Conservation (phyloP, 495 filamentous ascomycete genomes). For the Podospora didyma region DNA sequence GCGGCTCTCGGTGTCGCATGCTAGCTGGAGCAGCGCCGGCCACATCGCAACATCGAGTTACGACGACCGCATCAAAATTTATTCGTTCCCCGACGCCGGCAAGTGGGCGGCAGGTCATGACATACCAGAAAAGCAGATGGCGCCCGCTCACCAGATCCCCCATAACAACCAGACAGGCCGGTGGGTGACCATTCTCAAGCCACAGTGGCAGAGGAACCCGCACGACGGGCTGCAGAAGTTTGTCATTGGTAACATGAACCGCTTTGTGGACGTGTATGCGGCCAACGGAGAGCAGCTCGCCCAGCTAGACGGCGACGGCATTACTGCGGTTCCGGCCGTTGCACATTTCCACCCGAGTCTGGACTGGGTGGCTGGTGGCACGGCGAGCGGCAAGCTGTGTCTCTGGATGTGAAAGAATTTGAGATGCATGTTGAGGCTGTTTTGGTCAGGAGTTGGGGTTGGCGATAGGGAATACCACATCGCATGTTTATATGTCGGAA, state of each 20-base stretch:
- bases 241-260: slow-evolving; percentile 96
- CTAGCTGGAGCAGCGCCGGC: slow-evolving; percentile 76
- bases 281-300: slow-evolving; percentile 80
- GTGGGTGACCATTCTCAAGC: slow-evolving; percentile 73
- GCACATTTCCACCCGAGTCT: slow-evolving; percentile 81
- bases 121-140: slow-evolving; percentile 58
- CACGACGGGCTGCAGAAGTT: slow-evolving; percentile 75
- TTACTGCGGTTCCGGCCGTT: slow-evolving; percentile 91
- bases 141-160: slow-evolving; percentile 61
- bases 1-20: slow-evolving; percentile 82
- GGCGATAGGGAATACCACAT: background rate
- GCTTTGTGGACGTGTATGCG: slow-evolving; percentile 88
- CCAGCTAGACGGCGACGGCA: slow-evolving; percentile 81
- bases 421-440: background rate
- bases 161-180: slow-evolving; percentile 96
- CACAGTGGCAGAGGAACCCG: slow-evolving; percentile 86
- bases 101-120: slow-evolving; percentile 61
- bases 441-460: background rate
- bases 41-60: slow-evolving; percentile 89
- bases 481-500: too few species aligned
- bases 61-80: slow-evolving; percentile 92
- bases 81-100: slow-evolving; percentile 64
- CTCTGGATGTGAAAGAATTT: slow-evolving; percentile 68
- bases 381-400: slow-evolving; percentile 86
- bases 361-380: slow-evolving; percentile 92